phyloP scores from a whole-genome alignment of 1,284 basidiomycete species.

The Fistulinella staudtii region DNA sequence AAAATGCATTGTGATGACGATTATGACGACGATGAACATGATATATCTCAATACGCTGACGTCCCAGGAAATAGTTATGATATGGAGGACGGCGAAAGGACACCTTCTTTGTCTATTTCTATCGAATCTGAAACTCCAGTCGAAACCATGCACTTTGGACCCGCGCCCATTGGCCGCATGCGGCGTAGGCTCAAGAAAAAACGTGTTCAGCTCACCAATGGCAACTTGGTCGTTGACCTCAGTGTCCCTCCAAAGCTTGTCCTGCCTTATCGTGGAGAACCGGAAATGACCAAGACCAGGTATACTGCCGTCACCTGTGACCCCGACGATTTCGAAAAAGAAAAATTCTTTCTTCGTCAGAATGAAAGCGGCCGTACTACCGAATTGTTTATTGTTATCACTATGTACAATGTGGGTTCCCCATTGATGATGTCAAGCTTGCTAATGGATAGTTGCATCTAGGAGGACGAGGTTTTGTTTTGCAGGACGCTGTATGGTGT shows the following conservation, averaged over 20 bases:
- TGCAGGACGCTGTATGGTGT: conserved; percentile 94
- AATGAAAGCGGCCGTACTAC: conserved; percentile 78
- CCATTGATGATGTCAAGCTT: conserved; percentile 70
- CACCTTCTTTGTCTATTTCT: conserved; percentile 39
- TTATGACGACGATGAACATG: conserved; percentile 23
- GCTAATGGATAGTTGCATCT: conserved; percentile 35
- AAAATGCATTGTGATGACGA: conserved; percentile 21
- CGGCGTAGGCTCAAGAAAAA: conserved; percentile 73
- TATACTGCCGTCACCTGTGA: conserved; percentile 91
- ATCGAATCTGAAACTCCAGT: conserved; percentile 42
- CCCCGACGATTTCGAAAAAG: conserved; percentile 87
- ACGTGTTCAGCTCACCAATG: conserved; percentile 71
- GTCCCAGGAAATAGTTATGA: conserved; percentile 24
- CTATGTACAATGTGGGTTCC: conserved; percentile 86
- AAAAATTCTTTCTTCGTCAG: conserved; percentile 84
- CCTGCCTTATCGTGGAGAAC: conserved; percentile 74
- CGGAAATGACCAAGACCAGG: conserved; percentile 82
- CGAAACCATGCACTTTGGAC: conserved; percentile 81
- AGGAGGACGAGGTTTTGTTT: conserved; percentile 95
- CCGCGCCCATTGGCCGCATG: conserved; percentile 77
- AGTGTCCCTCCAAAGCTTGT: conserved; percentile 83
- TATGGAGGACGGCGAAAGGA: conserved; percentile 31
- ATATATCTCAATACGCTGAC: conserved; percentile 35
- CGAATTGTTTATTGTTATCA: conserved; percentile 92
- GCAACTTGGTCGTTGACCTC: conserved; percentile 84